A percentile compares a stretch with the other conserved stretches of the same genome.
Evolutionary conservation across 2,329 filamentous ascomycete species (phyloP).

Genomic region (Colletotrichum falcatum): DNA sequence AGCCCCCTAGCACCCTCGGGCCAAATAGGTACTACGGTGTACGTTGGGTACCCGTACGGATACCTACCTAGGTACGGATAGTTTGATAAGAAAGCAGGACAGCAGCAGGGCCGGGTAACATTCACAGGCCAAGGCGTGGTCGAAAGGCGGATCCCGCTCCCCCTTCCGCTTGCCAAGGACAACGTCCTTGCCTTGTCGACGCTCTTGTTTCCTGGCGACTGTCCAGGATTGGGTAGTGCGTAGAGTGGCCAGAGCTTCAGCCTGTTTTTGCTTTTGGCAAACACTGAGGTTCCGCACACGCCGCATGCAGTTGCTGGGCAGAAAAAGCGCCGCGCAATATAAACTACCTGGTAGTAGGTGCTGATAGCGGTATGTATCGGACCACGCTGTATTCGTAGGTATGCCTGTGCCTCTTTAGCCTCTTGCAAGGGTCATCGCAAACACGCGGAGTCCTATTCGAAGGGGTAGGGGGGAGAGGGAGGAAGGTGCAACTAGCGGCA

Average conservation of each 20-base stretch:
- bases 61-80: too few relatives aligned
- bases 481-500: neutral
- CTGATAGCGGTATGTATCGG: too few relatives aligned
- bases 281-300: neutral
- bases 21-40: too few relatives aligned
- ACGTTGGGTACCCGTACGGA: too few relatives aligned
- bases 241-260: conserved; percentile 8
- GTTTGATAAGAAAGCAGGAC: neutral
- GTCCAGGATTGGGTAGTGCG: neutral
- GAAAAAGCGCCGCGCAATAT: neutral
- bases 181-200: neutral
- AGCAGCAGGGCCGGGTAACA: neutral
- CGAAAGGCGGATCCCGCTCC: neutral
- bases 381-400: neutral
- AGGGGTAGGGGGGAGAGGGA: neutral
- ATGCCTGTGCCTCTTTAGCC: neutral
- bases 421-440: neutral
- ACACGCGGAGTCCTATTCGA: neutral
- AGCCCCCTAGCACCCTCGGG: too few relatives aligned
- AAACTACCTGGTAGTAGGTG: too few relatives aligned
- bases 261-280: conserved; percentile 8
- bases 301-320: conserved; percentile 3
- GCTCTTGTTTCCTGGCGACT: neutral
- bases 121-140: neutral
- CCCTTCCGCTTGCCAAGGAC: conserved; percentile 7